Base-by-base conservation (phyloP, 306 rosid species). In the Rosa multiflora region DNA sequence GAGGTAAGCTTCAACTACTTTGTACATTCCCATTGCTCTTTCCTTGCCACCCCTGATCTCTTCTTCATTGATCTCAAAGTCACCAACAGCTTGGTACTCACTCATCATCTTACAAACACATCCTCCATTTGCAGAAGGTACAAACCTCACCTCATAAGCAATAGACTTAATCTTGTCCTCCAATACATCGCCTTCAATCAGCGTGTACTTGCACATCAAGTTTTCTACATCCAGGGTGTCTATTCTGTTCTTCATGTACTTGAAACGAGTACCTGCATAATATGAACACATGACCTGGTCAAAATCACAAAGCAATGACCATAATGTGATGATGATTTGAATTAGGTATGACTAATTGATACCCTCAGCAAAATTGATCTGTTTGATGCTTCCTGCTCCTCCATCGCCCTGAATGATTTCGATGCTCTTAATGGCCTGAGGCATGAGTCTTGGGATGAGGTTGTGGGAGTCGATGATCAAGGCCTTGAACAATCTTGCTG, bases 391-490 rank as follows among this genome's bases (percentile, higher is more conserved):
- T 64, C 88, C 88, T 11, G 21, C 74, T 53, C 88, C 83, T 5
- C 85, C 88, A 0, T 85, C 73, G 7, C 85, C 88, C 2, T 81
- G 67, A 51, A 78, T 53, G 63, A 85, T 70, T 9, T 85, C 76
- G 43, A 85, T 74, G 49, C 73, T 74, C 53, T 85, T 66, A 44
- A 81, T 81, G 78, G 83, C 82, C 18, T 70, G 81, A 39, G 88
- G 83, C 78, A 85, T 58, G 56, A 81, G 78, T 66, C 78, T 85
- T 49, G 82, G 88, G 52, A 85, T 58, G 66, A 81, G 83, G 74
- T 70, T 78, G 70, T 78, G 81, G 26, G 83, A 71, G 51, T 85
- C 83, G 3, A 75, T 46, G 84, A 81, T 71, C 55, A 85, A 56
- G 18, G 88, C 88, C 72, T 78, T 78, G 80, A 85, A 81, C 83